Conservation (phyloP, 2,329 filamentous ascomycete genomes). For the Cordyceps cicadae region DNA sequence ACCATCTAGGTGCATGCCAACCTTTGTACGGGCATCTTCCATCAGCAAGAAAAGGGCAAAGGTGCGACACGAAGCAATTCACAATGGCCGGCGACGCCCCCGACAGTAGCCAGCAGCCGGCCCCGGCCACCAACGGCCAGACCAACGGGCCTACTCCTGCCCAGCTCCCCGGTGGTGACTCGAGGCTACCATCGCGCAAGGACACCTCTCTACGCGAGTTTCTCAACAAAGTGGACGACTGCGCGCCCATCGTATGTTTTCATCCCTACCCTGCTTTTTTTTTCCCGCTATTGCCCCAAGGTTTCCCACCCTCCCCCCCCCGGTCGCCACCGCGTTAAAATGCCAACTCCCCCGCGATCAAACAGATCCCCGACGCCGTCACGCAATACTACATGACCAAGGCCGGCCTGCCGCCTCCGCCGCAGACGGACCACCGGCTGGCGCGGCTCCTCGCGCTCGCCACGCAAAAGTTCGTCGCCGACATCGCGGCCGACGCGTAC, state of each 20-base stretch:
- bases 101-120: slow-evolving; percentile 24
- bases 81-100: slow-evolving; percentile 30
- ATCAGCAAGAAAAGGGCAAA: background rate
- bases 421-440: slow-evolving; percentile 80
- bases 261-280: background rate
- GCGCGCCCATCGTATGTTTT: slow-evolving; percentile 79
- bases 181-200: slow-evolving; percentile 68
- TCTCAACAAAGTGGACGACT: slow-evolving; percentile 93
- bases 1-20: background rate
- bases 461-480: slow-evolving; percentile 98
- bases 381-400: slow-evolving; percentile 97
- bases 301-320: too few relatives aligned
- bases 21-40: background rate
- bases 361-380: slow-evolving; percentile 89
- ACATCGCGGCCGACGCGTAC: slow-evolving; percentile 94
- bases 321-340: too few relatives aligned
- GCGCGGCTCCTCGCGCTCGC: slow-evolving; percentile 89
- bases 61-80: background rate
- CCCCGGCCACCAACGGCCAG: slow-evolving; percentile 21
- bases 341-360: background rate
- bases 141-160: slow-evolving; percentile 16
- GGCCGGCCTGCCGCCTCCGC: slow-evolving; percentile 85
- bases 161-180: slow-evolving; percentile 46
- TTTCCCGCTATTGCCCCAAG: background rate
- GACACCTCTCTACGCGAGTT: slow-evolving; percentile 91